Conservation (phyloP, 352 stramenopile species). For the Pythium dissimile region DNA sequence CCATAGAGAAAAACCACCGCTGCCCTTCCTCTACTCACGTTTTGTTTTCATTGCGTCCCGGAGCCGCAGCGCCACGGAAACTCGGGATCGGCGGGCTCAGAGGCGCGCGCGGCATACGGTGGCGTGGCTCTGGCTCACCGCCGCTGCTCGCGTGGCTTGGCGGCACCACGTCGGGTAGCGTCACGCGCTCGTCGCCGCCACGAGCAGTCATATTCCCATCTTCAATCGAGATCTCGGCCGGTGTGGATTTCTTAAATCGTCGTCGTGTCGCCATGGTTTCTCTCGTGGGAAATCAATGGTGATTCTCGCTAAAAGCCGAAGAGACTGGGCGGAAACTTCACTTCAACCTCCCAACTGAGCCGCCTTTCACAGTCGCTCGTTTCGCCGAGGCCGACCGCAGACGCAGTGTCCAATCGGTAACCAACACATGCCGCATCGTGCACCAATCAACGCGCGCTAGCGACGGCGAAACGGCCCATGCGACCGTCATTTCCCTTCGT, state of each 20-base stretch:
- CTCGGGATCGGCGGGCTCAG: background rate
- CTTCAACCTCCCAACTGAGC: background rate
- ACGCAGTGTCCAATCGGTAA: background rate
- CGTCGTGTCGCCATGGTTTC: conserved; percentile 8
- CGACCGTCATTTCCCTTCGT: too few relatives aligned
- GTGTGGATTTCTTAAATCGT: conserved; percentile 4
- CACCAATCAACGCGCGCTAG: too few relatives aligned
- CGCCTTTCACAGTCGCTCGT: background rate
- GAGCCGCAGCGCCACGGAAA: conserved; percentile 1
- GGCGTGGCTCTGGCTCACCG: conserved; percentile 8
- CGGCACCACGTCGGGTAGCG: conserved; percentile 6
- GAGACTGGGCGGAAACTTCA: too few relatives aligned
- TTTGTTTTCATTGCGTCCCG: background rate
- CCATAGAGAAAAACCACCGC: background rate
- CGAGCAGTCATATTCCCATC: background rate
- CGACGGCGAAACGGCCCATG: too few relatives aligned
- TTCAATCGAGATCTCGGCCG: conserved; percentile 3
- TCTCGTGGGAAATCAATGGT: background rate
- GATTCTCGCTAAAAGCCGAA: too few relatives aligned
- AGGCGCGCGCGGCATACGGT: conserved; percentile 11
- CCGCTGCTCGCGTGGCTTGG: background rate
- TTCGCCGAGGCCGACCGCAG: background rate
- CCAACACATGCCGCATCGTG: too few relatives aligned
- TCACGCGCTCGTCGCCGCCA: background rate
- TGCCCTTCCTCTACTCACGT: background rate